Percentiles rank a stretch among this genome's conserved stretches.
phyloP scores from a whole-genome alignment of 805 yeast species.

The Brettanomyces naardenensis region DNA sequence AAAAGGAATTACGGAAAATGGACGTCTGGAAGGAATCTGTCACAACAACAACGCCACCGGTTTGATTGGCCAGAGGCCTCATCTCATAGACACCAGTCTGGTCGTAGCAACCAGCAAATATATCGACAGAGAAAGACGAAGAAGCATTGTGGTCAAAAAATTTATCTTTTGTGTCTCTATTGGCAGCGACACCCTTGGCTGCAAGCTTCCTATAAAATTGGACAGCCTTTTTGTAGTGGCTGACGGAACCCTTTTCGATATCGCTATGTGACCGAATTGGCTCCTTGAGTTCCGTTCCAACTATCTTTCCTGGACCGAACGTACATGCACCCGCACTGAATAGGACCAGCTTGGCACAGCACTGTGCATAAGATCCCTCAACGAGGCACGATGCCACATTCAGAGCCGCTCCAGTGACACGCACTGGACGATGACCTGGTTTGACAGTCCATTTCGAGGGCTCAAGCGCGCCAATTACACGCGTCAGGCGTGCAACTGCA shows the following conservation, averaged over 20 bases:
- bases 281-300: constrained; percentile 83
- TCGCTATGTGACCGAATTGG: constrained; percentile 97
- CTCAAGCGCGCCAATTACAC: constrained; percentile 67
- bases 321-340: constrained; percentile 96
- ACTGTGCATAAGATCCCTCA: constrained; percentile 75
- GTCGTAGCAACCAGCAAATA: constrained; percentile 93
- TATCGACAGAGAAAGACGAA: constrained; percentile 76
- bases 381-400: constrained; percentile 75
- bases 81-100: constrained; percentile 93
- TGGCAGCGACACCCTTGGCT: constrained; percentile 50
- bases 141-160: constrained; percentile 28
- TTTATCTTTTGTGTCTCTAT: constrained; percentile 28
- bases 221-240: constrained; percentile 78
- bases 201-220: constrained; percentile 75
- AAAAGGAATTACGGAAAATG: constrained; percentile 85
- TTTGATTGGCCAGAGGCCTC: constrained; percentile 75
- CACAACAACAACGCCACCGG: constrained; percentile 85
- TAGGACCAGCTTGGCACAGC: constrained; percentile 82
- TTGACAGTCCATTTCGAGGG: constrained; percentile 69
- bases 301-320: constrained; percentile 89
- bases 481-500: constrained; percentile 78
- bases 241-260: constrained; percentile 84
- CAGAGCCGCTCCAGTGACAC: constrained; percentile 92
- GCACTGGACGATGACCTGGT: constrained; percentile 72
- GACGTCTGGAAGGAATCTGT: constrained; percentile 93